Evolutionary conservation across 192 early-diverging fungal species (phyloP).

Genomic region (Diversispora epigaea): DNA sequence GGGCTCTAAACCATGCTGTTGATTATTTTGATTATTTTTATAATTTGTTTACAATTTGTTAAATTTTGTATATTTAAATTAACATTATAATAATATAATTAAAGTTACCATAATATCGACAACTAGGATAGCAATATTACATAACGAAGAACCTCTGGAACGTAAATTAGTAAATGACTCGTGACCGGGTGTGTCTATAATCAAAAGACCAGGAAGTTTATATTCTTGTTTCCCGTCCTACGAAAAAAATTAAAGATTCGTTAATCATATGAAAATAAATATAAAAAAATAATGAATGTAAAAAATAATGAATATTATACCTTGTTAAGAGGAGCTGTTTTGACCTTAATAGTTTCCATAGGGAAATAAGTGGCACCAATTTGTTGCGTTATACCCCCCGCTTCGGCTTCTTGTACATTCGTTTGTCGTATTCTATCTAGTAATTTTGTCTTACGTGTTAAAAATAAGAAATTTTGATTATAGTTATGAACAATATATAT

Average conservation of each 20-base stretch:
- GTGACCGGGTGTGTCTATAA: constrained; percentile 99
- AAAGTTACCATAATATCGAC: constrained; percentile 88
- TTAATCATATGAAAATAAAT: no score
- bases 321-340: constrained; percentile 81
- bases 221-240: constrained; percentile 59
- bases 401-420: constrained; percentile 99
- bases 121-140: constrained; percentile 99
- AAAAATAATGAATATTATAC: constrained; percentile 10
- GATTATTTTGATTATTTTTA: no score
- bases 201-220: constrained; percentile 67
- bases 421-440: constrained; percentile 99
- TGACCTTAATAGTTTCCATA: constrained; percentile 87
- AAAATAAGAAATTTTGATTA: no score
- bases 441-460: constrained; percentile 97
- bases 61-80: background rate
- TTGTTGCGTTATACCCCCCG: constrained; percentile 99
- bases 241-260: no score
- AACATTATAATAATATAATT: background rate
- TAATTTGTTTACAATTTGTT: background rate
- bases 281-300: no score
- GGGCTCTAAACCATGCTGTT: constrained; percentile 89
- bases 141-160: constrained; percentile 92
- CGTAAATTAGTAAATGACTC: constrained; percentile 97
- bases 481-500: no score
- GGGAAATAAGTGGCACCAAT: constrained; percentile 99